Percentiles rank a stretch among this genome's conserved stretches.
These are phyloP conservation scores for Dothistroma pini DNA, from an alignment of 2,329 filamentous ascomycete genomes.

Conservation along the genomic window DNA sequence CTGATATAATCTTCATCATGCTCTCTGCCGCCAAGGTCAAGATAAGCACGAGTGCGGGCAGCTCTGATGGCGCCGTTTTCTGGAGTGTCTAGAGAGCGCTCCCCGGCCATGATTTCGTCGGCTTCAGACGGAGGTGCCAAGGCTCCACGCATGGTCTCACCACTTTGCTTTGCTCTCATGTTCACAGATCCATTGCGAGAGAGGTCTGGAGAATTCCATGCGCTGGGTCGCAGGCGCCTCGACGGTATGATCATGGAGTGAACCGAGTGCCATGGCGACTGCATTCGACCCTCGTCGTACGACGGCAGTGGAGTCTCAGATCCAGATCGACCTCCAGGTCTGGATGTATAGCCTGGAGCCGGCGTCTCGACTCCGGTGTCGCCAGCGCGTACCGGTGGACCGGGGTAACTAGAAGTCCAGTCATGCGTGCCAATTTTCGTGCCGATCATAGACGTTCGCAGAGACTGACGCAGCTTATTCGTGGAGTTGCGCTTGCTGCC, in stretches of 20 bases:
- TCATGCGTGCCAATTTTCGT: constrained; percentile 2
- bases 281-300: constrained; percentile 11
- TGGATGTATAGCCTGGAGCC: constrained; percentile 20
- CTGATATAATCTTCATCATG: constrained; percentile 14
- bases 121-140: neutral
- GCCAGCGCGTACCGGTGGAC: constrained; percentile 3
- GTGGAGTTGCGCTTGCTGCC: constrained; percentile 17
- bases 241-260: constrained; percentile 7
- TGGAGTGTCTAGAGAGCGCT: neutral
- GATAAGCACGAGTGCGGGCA: constrained; percentile 11
- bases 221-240: constrained; percentile 3
- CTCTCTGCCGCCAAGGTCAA: constrained; percentile 13
- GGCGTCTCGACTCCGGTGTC: constrained; percentile 16
- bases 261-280: constrained; percentile 14
- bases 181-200: constrained; percentile 6
- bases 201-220: constrained; percentile 2
- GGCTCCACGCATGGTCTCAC: neutral
- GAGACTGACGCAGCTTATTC: constrained; percentile 16
- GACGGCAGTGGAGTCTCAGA: constrained; percentile 17
- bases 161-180: neutral
- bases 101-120: neutral
- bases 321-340: constrained; percentile 11
- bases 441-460: constrained; percentile 18
- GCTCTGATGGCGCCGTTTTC: neutral
- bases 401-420: constrained; percentile 5